Conservation (phyloP, 306 rosid genomes). For the Vicia villosa region DNA sequence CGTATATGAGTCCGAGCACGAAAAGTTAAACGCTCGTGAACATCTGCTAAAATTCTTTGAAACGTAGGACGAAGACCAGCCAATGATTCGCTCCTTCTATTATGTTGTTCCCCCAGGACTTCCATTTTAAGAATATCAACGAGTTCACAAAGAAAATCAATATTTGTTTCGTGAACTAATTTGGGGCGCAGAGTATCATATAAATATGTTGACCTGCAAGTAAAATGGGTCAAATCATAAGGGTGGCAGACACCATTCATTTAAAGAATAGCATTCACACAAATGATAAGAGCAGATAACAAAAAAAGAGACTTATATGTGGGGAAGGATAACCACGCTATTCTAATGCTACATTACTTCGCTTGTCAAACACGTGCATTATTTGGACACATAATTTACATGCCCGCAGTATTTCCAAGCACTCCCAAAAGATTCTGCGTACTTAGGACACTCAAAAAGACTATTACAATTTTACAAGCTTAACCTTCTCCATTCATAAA, state of each 20-base stretch:
- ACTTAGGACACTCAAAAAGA: conserved; percentile 1
- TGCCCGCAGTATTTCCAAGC: conserved; percentile 15
- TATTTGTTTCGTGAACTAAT: conserved; percentile 91
- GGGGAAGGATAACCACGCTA: conserved; percentile 9
- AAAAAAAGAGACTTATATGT: conserved; percentile 22
- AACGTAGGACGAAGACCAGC: conserved; percentile 88
- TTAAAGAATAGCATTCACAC: conserved; percentile 22
- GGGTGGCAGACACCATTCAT: conserved; percentile 2
- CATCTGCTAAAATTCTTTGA: conserved; percentile 94
- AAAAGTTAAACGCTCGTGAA: conserved; percentile 93
- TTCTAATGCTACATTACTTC: conserved; percentile 12
- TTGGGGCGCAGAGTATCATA: conserved; percentile 94
- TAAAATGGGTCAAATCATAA: conserved; percentile 33
- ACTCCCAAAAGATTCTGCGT: conserved; percentile 5
- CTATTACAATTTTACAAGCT: conserved; percentile 1
- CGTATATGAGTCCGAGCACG: conserved; percentile 93
- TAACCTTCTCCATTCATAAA: conserved; percentile 6
- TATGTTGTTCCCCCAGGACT: conserved; percentile 83
- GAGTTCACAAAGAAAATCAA: conserved; percentile 92
- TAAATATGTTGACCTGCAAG: conserved; percentile 82
- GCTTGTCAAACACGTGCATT: neutral
- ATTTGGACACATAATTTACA: conserved; percentile 9
- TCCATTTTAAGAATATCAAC: conserved; percentile 94
- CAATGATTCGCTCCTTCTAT: conserved; percentile 75
- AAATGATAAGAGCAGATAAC: conserved; percentile 1